Evolutionary conservation across 495 filamentous ascomycete genomes (phyloP), one percentile per base, ranked within the genome.

Genomic region (Penicillium chermesinum): DNA sequence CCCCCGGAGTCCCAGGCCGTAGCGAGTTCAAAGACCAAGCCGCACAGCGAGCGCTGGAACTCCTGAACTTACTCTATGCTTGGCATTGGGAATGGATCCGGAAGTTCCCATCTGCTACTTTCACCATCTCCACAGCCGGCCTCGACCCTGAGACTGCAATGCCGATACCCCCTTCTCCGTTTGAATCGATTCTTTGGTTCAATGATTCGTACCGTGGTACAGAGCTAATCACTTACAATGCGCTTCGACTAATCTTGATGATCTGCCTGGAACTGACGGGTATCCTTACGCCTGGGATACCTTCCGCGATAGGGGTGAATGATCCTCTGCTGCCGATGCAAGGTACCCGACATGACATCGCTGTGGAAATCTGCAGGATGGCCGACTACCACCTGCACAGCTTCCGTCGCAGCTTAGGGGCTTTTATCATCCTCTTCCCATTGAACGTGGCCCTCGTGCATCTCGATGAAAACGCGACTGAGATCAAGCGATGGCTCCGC

Each of bases 251-350:
- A 22, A 52, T 59, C 13, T 13, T 48, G 12, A 54, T 32, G 13
- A 18, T 38, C 9, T 7, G 33, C 2, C 49, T 54, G 15, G 37
- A 55, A 10, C 22, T 22, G 2, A 32, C 37, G 4, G 49, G 48
- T 22, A 16, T 58, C 10, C 13, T 27, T n/a, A 30, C 38, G 5
- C 44, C 50, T 15, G n/a, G 15, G 2, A 5, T 37, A 16, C 20
- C 4, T 2, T 41, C 41, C 0, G 1, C 12, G 14, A n/a, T 16
- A 6, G 7, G 10, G 5, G 3, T 42, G 12, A 54, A 12, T 15
- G 52, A 53, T 19, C 56, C 56, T n/a, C 52, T 59, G 8, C 34
- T 59, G 3, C 56, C 56, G 6, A 55, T 50, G 49, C 27, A 59
- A 32, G 56, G 56, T 2, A 49, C 17, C 7, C 48, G 52, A 40